Conservation (phyloP, 2,329 filamentous ascomycete genomes). For the Aschersonia sp. region DNA sequence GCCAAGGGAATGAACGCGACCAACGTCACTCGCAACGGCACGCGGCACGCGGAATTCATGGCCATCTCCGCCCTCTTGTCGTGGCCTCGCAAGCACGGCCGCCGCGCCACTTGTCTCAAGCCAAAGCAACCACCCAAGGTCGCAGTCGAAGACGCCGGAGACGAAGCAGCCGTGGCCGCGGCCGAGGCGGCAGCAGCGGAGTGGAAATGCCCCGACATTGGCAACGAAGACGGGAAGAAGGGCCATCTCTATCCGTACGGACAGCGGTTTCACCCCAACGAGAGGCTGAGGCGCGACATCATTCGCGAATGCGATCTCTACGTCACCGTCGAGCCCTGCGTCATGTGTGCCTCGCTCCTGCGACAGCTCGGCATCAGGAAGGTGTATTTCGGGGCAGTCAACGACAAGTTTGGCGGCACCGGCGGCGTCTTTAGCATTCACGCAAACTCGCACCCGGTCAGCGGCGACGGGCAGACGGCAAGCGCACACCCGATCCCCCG, state of each 20-base stretch:
- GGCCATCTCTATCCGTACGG: slow-evolving; percentile 47
- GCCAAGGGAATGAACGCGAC: slow-evolving; percentile 94
- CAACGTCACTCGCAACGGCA: slow-evolving; percentile 80
- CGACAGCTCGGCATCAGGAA: slow-evolving; percentile 76
- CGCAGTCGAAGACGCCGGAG: slow-evolving; percentile 3
- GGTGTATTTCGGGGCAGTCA: slow-evolving; percentile 89
- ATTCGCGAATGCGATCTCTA: slow-evolving; percentile 67
- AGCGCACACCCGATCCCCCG: slow-evolving; percentile 22
- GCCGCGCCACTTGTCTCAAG: slow-evolving; percentile 16
- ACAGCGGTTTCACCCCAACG: slow-evolving; percentile 38
- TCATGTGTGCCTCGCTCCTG: slow-evolving; percentile 93
- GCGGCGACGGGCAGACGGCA: slow-evolving; percentile 21
- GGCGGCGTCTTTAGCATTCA: slow-evolving; percentile 87
- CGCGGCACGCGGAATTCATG: slow-evolving; percentile 89
- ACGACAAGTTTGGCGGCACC: slow-evolving; percentile 93
- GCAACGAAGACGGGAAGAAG: slow-evolving; percentile 38
- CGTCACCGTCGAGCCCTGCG: slow-evolving; percentile 94
- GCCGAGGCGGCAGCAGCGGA: slow-evolving; percentile 12
- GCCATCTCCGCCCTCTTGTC: slow-evolving; percentile 51
- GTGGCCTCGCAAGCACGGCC: slow-evolving; percentile 16
- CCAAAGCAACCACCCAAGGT: slow-evolving; percentile 14
- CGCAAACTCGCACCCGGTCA: slow-evolving; percentile 35
- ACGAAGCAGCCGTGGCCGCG: too few relatives aligned
- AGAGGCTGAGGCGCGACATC: slow-evolving; percentile 50
- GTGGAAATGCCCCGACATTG: slow-evolving; percentile 19